Base-by-base conservation (phyloP, 331 rosid species). In the Dryas integrifolia region DNA sequence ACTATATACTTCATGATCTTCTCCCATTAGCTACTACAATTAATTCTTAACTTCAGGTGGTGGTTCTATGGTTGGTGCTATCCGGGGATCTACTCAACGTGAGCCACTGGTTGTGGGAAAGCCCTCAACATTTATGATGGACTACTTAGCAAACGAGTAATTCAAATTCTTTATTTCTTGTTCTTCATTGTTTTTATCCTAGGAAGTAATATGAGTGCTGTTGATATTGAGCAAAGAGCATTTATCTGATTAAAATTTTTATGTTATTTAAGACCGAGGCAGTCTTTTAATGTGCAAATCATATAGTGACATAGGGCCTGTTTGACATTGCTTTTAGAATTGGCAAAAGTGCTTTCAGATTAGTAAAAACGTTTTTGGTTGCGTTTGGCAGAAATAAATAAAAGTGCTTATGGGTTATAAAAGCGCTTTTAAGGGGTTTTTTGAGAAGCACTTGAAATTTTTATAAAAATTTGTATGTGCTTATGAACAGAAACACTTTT, bases 71-170 rank as follows among this genome's bases (percentile, higher is more conserved):
- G 97, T 91, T 72, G 97, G 96, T 38, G 97, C 99, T 76, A 10
- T 95, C 47, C 9, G 70, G 8, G 99, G 96, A 76, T 95, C 97
- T 58, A 89, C 97, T 62, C 99, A 92, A 83, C 96, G 93, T 5
- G 99, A 92, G 80, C 99, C 99, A 10, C 66, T 89, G 72, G 99
- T 95, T 24, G 97, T 92, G 67, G 99, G 99, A 72, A 95, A 95
- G 74, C 99, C 99, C 77, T 95, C 99, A 9, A 92, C 99, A 38
- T 95, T 95, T 81, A 95, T 95, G 99, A 95, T 95, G 97, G 99
- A 89, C 84, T 92, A 89, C 88, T 72, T 95, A 50, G 91, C 97
- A 63, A 80, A 85, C 79, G 62, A 88, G 97, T 89, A 91, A 81
- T 68, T 79, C 72, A 39, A 43, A 65, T 64, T 6, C 49, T 72